Evolutionary conservation across 1,284 basidiomycete species (phyloP).

Genomic region (Melanopsichium pennsylvanicum): DNA sequence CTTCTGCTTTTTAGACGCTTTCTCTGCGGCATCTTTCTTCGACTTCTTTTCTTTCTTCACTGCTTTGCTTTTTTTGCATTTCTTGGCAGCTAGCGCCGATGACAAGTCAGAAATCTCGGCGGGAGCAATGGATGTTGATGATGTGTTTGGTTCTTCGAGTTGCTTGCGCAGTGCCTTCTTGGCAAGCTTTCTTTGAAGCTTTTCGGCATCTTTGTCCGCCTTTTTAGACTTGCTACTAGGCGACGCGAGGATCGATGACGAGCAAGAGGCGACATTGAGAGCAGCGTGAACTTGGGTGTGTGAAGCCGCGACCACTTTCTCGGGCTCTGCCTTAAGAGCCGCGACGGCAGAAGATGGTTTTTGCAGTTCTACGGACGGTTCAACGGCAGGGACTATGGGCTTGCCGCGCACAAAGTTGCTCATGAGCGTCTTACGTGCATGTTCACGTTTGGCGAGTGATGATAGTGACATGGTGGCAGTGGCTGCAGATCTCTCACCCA

Average conservation of each 20-base stretch:
- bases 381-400: conserved; percentile 26
- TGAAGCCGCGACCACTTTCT: conserved; percentile 12
- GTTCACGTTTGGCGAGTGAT: conserved; percentile 57
- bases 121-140: not conserved
- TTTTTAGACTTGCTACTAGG: not conserved
- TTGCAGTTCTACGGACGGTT: conserved; percentile 1
- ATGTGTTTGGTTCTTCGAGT: not conserved
- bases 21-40: conserved; percentile 3
- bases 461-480: conserved; percentile 47
- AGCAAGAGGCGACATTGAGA: conserved; percentile 7
- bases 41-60: conserved; percentile 6
- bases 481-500: conserved; percentile 23
- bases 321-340: not conserved
- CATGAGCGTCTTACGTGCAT: conserved; percentile 60
- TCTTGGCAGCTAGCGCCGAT: not conserved
- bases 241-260: no score
- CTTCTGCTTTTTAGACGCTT: conserved; percentile 5
- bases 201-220: conserved; percentile 11
- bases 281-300: conserved; percentile 13
- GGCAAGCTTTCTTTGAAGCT: conserved; percentile 20
- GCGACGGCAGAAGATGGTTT: not conserved
- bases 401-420: conserved; percentile 59
- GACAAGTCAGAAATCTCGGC: not conserved
- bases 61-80: conserved; percentile 21
- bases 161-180: conserved; percentile 27